phyloP scores from a whole-genome alignment of 2,329 filamentous ascomycete genomes.

The Cucurbitaria berberidis region DNA sequence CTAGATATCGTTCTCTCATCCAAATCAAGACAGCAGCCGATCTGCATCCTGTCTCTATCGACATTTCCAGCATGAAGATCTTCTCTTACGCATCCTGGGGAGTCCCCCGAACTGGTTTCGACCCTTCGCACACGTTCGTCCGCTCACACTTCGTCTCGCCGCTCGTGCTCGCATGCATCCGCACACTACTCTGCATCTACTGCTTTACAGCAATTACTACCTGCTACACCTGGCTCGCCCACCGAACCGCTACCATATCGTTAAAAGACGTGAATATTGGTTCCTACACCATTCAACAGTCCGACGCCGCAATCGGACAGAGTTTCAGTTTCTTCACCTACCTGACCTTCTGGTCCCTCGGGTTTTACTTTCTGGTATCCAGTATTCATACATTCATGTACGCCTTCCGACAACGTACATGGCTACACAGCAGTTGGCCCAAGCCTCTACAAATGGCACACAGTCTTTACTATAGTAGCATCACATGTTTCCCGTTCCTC shows the following conservation, averaged over 20 bases:
- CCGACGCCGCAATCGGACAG: slow-evolving; percentile 62
- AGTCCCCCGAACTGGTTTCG: slow-evolving; percentile 36
- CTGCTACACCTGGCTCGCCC: slow-evolving; percentile 64
- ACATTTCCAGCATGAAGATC: slow-evolving; percentile 16
- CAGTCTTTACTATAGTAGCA: slow-evolving; percentile 45
- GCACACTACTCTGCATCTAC: slow-evolving; percentile 63
- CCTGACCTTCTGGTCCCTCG: slow-evolving; percentile 79
- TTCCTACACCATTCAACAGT: slow-evolving; percentile 64
- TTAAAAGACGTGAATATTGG: slow-evolving; percentile 35
- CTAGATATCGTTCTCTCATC: background rate
- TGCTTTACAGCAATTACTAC: slow-evolving; percentile 71
- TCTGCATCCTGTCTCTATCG: slow-evolving; percentile 1
- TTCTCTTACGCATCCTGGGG: slow-evolving; percentile 29
- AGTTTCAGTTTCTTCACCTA: slow-evolving; percentile 82
- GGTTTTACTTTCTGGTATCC: slow-evolving; percentile 74
- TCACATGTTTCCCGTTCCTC: slow-evolving; percentile 48
- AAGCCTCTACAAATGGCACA: slow-evolving; percentile 41
- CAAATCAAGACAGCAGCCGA: background rate
- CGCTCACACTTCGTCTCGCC: slow-evolving; percentile 80
- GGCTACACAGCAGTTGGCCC: slow-evolving; percentile 44
- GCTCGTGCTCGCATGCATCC: slow-evolving; percentile 62
- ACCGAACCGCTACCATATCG: slow-evolving; percentile 21
- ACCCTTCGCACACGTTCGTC: slow-evolving; percentile 66
- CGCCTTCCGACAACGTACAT: slow-evolving; percentile 35
- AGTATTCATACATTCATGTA: slow-evolving; percentile 73